Evolutionary conservation across 2,329 filamentous ascomycete species (phyloP), one percentile per base, ranked within the genome.

Genomic region (Fusarium oxysporum): DNA sequence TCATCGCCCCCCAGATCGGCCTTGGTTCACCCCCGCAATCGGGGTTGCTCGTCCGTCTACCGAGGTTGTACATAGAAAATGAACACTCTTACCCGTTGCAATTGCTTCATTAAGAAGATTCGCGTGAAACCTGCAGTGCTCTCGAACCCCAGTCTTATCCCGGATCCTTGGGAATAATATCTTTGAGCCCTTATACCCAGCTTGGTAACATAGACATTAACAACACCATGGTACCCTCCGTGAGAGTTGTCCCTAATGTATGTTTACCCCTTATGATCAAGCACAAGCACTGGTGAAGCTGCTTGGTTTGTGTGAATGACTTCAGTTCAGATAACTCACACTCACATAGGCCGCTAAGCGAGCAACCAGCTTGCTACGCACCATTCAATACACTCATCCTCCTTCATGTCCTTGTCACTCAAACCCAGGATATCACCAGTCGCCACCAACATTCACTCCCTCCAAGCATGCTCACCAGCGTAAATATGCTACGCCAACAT

Each of bases 351-450:
- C 88, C 73, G 88, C 90, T 35, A 86, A 88, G 51, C 86, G 91
- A 74, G 93, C 93, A 21, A 84, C 91, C 66, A 93, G 88, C 75
- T 87, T 96, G 55, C 91, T 98, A 55, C 92, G 93, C 61, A 95
- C 96, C n/a, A 91, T 99, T 62, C 96, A 97, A 82, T 97, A 92
- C 81, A 92, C 92, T 3, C 96, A 96, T 80, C 95, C 94, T 65
- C 94, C 94, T 10, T 91, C 88, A 59, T 98, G 95, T 80, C 96
- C 96, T 3, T 98, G 96, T 82, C 96, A 99, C 81, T 93, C 93
- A 47, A 98, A 97, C 77, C 94, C 95, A 16, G 89, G 89, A 58
- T 91, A 96, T 80, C 93, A 96, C 76, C 91, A 95, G 81, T 75
- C 88, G 43, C 86, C 87, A 44, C 83, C 89, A 44, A 85, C 88